Percentiles rank a stretch among this genome's conserved stretches.
phyloP scores from a whole-genome alignment of 306 rosid genomes.

The Sesbania bispinosa region DNA sequence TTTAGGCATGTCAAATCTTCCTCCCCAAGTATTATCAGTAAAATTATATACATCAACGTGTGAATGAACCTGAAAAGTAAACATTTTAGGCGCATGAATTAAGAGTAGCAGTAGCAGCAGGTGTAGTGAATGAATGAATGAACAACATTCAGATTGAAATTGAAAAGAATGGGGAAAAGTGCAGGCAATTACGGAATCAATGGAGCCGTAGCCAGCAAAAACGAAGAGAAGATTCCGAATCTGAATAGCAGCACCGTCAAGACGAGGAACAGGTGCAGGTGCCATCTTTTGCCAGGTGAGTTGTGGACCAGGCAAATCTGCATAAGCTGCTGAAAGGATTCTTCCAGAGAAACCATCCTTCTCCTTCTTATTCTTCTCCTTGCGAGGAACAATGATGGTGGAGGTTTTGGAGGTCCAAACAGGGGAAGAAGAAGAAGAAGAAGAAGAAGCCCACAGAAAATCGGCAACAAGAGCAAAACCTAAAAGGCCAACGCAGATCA shows the following conservation, averaged over 20 bases:
- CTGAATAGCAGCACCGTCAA: constrained; percentile 94
- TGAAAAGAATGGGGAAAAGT: neutral
- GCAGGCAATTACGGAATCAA: constrained; percentile 48
- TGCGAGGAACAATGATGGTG: constrained; percentile 26
- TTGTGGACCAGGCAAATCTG: constrained; percentile 75
- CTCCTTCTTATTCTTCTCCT: neutral
- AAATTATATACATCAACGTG: constrained; percentile 87
- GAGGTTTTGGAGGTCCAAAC: constrained; percentile 30
- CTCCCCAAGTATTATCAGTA: constrained; percentile 69
- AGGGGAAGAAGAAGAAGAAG: constrained; percentile 47
- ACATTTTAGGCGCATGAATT: too few relatives aligned
- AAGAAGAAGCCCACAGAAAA: constrained; percentile 81
- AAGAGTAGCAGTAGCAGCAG: too few relatives aligned
- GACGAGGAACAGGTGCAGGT: constrained; percentile 81
- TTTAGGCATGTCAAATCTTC: constrained; percentile 83
- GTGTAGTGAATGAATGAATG: too few relatives aligned
- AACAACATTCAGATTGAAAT: neutral
- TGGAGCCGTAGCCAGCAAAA: constrained; percentile 86
- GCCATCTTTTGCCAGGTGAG: constrained; percentile 74
- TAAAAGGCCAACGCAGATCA: constrained; percentile 56
- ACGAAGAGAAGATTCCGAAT: constrained; percentile 68
- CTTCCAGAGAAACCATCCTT: constrained; percentile 32
- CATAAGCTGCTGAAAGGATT: constrained; percentile 66
- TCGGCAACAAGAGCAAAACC: constrained; percentile 73
- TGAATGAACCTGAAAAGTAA: constrained; percentile 78